Base-by-base conservation (phyloP, 2,329 filamentous ascomycete genomes). In the Fusarium pseudocircinatum region DNA sequence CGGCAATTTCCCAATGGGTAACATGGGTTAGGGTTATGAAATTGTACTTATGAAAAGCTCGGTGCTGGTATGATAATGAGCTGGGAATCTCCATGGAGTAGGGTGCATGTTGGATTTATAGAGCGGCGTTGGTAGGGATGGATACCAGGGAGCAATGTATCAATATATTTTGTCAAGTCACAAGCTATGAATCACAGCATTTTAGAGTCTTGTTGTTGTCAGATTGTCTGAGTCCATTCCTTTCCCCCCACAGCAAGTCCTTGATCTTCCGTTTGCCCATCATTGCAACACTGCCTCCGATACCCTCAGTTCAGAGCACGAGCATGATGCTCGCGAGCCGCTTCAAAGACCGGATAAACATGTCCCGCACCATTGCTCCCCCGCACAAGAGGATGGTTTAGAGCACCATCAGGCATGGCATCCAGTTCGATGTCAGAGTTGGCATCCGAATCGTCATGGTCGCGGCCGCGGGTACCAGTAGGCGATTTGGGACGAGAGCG, bases 1-100 rank as follows among this genome's bases (percentile, higher is more conserved):
- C 60, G 78, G 77, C 43, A 76, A 75, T n/a, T 80, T 78, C 39
- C 74, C 75, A 1, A 70, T 81, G 64, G 74, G 74, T 4, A 75
- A 73, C 24, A 73, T 80, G 69, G 65, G 73, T n/a, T 74, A 58
- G 57, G 53, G 28, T 18, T 6, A 13, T 13, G 28, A 24, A 36
- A 30, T n/a, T 37, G 42, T 63, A 44, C 59, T 47, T 24, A 39
- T 46, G 60, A 60, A 61, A 59, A 63, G 61, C 47, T 24, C 67
- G 54, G 54, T 65, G 30, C 13, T 8, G 32, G 60, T 22, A 63
- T 46, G 70, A 58, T 63, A 60, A 67, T 50, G 67, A 63, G 60
- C 26, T 60, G 71, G 69, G 62, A 66, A 63, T 70, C 67, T 67
- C 72, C 65, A 57, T n/a, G 72, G 73, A 75, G 73, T 74, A 72